phyloP scores from a whole-genome alignment of 257 asterid genomes.

The Solanum sejunctum region DNA sequence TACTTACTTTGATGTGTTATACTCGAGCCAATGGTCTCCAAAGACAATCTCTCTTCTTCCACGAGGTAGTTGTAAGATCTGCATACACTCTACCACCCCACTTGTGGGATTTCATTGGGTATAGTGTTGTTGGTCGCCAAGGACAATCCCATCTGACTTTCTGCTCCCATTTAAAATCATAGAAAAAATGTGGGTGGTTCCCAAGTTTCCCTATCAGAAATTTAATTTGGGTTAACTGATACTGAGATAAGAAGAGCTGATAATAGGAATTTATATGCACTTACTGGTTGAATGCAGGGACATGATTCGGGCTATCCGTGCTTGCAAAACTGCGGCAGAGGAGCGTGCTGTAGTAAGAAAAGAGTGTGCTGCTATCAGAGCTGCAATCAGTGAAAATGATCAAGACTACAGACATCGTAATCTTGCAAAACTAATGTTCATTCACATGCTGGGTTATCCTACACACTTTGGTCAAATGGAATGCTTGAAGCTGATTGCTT shows the following conservation, averaged over 20 bases:
- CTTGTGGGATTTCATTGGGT: not conserved
- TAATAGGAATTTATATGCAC: not conserved
- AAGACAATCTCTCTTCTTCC: not conserved
- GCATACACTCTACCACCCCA: not conserved
- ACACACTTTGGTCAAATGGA: slow-evolving; percentile 99
- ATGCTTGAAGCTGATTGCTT: slow-evolving; percentile 86
- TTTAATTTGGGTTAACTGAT: not conserved
- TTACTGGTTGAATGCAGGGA: slow-evolving; percentile 53
- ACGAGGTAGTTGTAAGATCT: not conserved
- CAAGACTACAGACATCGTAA: slow-evolving; percentile 89
- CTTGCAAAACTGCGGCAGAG: slow-evolving; percentile 98
- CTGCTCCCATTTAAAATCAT: not conserved
- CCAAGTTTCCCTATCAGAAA: not conserved
- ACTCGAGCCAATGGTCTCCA: not conserved
- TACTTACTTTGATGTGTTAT: not conserved
- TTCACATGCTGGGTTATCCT: slow-evolving; percentile 99
- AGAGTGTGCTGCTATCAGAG: slow-evolving; percentile 97
- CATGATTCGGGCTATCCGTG: slow-evolving; percentile 95
- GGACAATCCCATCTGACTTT: not conserved
- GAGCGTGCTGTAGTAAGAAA: slow-evolving; percentile 96
- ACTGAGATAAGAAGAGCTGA: not conserved
- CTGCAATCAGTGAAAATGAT: slow-evolving; percentile 85
- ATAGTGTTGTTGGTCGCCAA: not conserved
- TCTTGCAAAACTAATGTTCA: slow-evolving; percentile 97
- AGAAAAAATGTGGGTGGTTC: not conserved